These are phyloP conservation scores for Irpex sp. DNA, from an alignment of 1,284 basidiomycete genomes.

Conservation along the genomic window DNA sequence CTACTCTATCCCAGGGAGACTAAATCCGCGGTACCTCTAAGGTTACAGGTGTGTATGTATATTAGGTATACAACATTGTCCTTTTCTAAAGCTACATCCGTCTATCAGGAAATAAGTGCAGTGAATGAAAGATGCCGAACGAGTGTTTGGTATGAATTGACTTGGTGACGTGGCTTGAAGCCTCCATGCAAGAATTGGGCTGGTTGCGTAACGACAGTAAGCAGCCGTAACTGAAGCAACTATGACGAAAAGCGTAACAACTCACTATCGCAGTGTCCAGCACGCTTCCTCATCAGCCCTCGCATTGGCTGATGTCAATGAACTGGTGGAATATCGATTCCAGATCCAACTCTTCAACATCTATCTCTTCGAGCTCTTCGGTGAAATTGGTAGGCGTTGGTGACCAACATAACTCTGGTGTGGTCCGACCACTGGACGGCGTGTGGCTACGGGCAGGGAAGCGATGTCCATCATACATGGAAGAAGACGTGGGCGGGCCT, in stretches of 20 bases:
- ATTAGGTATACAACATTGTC: background rate
- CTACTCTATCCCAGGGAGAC: no score
- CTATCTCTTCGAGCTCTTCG: background rate
- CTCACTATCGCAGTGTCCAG: background rate
- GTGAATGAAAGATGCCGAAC: background rate
- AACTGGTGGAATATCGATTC: conserved; percentile 5
- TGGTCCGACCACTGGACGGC: background rate
- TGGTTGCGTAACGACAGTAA: background rate
- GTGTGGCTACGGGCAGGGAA: background rate
- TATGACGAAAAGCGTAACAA: background rate
- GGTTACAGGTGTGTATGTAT: background rate
- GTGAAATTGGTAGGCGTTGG: background rate
- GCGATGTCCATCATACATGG: background rate
- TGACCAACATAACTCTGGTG: background rate
- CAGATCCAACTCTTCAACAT: background rate
- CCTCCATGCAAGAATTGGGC: background rate
- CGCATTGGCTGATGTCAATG: conserved; percentile 3
- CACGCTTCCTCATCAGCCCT: conserved; percentile 17
- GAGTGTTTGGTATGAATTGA: background rate
- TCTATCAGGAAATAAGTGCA: background rate
- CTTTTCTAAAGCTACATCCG: background rate
- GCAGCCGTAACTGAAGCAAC: background rate
- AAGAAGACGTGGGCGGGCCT: background rate
- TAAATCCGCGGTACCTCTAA: background rate
- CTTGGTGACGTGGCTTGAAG: background rate